phyloP scores from a whole-genome alignment of 306 rosid genomes.

The Trifolium fragiferum region DNA sequence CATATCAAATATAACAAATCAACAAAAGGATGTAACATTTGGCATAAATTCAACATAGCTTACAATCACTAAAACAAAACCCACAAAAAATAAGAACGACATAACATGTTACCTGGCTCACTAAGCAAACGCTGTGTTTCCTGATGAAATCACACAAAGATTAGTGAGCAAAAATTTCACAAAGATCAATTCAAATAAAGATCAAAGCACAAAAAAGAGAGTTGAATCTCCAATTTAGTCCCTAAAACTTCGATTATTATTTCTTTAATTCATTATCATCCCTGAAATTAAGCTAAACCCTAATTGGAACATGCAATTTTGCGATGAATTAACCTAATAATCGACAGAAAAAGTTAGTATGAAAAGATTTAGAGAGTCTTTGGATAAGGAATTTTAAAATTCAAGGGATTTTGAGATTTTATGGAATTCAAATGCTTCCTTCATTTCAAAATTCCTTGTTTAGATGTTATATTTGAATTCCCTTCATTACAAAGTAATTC shows the following conservation, averaged over 20 bases:
- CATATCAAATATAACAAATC: slow-evolving; percentile 46
- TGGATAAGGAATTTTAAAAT: no score
- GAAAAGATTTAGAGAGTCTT: neutral
- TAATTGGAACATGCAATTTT: neutral
- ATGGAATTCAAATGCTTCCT: no score
- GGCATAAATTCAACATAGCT: neutral
- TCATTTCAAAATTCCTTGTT: no score
- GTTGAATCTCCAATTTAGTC: slow-evolving; percentile 11
- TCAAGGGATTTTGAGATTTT: no score
- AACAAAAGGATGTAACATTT: neutral
- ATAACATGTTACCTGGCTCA: slow-evolving; percentile 75
- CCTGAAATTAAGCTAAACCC: slow-evolving; percentile 35
- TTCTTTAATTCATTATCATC: neutral
- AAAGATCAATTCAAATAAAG: slow-evolving; percentile 33
- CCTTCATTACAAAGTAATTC: no score
- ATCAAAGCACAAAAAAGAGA: neutral
- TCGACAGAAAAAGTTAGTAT: neutral
- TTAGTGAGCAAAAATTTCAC: slow-evolving; percentile 22
- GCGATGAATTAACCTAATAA: slow-evolving; percentile 9
- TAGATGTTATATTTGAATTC: no score
- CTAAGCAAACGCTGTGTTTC: slow-evolving; percentile 98
- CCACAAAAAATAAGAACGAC: neutral
- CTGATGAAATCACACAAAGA: slow-evolving; percentile 54
- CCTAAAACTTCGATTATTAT: neutral
- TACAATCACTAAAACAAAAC: slow-evolving; percentile 2